These are phyloP conservation scores for Blastobotrys arbuscula DNA, from an alignment of 1,139 yeast genomes.

Conservation along the genomic window DNA sequence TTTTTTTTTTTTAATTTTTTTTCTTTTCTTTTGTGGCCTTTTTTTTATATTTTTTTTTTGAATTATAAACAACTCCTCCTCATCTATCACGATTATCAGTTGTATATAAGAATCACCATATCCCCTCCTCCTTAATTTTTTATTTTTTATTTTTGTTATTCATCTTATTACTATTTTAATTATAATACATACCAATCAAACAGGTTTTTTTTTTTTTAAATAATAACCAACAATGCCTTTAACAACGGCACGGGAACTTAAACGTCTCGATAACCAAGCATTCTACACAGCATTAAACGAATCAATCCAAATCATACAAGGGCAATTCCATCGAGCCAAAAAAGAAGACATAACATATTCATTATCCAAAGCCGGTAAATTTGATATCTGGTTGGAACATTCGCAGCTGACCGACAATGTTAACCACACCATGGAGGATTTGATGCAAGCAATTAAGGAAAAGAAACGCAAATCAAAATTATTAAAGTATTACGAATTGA, in stretches of 20 bases:
- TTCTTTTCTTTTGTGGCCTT: too few species aligned
- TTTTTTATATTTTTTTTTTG: background rate
- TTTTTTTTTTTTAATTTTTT: too few species aligned
- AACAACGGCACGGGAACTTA: slow-evolving; percentile 5
- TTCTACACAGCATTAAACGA: slow-evolving; percentile 7
- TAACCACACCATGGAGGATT: slow-evolving; percentile 4
- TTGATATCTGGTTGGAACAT: slow-evolving; percentile 12
- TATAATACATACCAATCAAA: too few species aligned
- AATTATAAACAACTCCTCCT: background rate
- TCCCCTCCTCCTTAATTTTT: too few species aligned
- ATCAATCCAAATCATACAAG: slow-evolving; percentile 3
- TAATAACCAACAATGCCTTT: slow-evolving; percentile 2
- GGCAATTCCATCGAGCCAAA: slow-evolving; percentile 7
- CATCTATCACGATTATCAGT: too few species aligned
- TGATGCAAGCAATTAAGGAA: slow-evolving; percentile 11
- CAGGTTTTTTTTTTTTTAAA: background rate
- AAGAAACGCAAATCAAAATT: slow-evolving; percentile 10
- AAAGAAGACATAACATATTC: slow-evolving; percentile 10
- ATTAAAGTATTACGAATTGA: slow-evolving; percentile 8
- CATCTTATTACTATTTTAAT: too few species aligned
- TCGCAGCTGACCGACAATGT: slow-evolving; percentile 12
- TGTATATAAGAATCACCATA: too few species aligned
- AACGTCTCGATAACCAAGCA: slow-evolving; percentile 4
- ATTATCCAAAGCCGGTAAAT: slow-evolving; percentile 12
- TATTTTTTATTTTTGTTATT: too few species aligned